Percentiles rank a stretch among this genome's conserved stretches.
Conservation (phyloP, 129 eudicot genomes). For the Gnaphalium uliginosum region DNA sequence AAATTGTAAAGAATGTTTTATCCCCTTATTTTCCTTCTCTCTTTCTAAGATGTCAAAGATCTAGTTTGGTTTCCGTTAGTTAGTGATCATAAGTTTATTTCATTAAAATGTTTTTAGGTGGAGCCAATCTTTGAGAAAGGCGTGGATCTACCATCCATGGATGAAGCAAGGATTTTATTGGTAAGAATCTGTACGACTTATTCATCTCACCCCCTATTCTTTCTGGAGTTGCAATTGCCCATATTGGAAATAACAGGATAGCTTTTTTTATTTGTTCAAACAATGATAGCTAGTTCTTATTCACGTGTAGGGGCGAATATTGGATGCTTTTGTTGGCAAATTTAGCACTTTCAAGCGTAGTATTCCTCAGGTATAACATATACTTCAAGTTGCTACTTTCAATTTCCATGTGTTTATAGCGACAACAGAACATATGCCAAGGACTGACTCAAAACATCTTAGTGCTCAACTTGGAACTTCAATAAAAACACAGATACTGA, state of each 20-base stretch:
- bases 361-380: conserved; percentile 81
- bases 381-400: neutral
- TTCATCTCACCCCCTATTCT: neutral
- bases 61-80: conserved; percentile 1
- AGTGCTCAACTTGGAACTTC: conserved; percentile 2
- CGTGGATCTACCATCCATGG: conserved; percentile 87
- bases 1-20: conserved; percentile 6
- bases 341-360: conserved; percentile 95
- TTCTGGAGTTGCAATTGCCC: conserved; percentile 15
- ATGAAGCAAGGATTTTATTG: conserved; percentile 89
- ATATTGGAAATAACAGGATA: conserved; percentile 15
- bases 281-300: neutral
- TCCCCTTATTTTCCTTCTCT: neutral
- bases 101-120: conserved; percentile 47
- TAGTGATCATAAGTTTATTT: neutral
- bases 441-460: neutral
- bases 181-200: conserved; percentile 43
- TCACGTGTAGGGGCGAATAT: conserved; percentile 70
- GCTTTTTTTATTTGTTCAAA: conserved; percentile 9
- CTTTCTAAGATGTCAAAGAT: neutral
- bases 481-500: neutral
- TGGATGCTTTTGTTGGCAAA: conserved; percentile 99
- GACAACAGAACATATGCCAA: conserved; percentile 2
- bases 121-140: conserved; percentile 99
- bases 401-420: conserved; percentile 5